Evolutionary conservation across 208 protist genomes (phyloP), one percentile per base, ranked within the genome.

Genomic region (Crithidia acanthocephali): DNA sequence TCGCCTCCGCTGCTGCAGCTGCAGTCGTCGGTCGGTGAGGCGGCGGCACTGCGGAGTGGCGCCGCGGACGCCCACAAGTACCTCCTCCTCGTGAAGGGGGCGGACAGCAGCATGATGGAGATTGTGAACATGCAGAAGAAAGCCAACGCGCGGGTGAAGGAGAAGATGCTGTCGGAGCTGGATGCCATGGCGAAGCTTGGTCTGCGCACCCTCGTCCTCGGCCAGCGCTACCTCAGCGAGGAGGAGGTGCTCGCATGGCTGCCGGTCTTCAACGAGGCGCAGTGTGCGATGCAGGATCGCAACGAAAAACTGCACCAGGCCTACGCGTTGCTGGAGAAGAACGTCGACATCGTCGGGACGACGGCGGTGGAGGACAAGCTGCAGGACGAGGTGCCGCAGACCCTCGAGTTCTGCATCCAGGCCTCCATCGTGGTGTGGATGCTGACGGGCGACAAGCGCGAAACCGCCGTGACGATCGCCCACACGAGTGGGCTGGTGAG

Each of bases 391-490:
- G 97, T 98, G 2, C 91, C 94, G 23, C 96, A 98, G 56, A 96
- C 95, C 28, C 95, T 99, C 30, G 62, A 91, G 51, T 94, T 92
- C 65, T 83, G 96, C 47, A 72, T 87, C 20, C 68, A 90, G 55
- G 94, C 94, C 2, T 81, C 69, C 9, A 95, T 99, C 51, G 90
- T 98, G 18, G 76, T 99, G 25, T 99, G 98, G 98, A 95, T 99
- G 74, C 83, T 99, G 45, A 99, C 98, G 25, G 98, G 98, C 56
- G 98, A 99, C 80, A 99, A 99, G 85, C 81, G 93, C 47, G 94
- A 99, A 72, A 99, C 98, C 23, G 98, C 98, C 9, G 95, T 99
- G 30, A 98, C 98, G 63, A 98, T 99, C 55, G 97, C 88, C 20
- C 76, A 76, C 61, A 94, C 82, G 9, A 91, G 76, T 64, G 87